Conservation (phyloP, 768 basidiomycete genomes). For the Galerina sulciceps region DNA sequence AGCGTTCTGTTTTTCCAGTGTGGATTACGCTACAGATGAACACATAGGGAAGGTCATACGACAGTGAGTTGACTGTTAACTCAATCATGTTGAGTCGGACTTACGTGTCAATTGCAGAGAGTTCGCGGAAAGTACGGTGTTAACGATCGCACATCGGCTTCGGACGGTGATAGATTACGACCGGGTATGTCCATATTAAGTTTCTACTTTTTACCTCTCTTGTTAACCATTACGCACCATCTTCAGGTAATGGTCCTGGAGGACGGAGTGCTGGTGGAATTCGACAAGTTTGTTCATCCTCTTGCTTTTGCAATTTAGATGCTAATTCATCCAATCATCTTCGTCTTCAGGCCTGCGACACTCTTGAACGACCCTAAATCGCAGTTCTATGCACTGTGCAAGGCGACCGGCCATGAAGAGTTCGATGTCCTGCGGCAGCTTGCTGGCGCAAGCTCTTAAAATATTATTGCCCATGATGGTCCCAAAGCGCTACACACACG, state of each 20-base stretch:
- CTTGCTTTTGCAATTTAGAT: neutral
- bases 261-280: slow-evolving; percentile 77
- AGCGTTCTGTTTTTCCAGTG: slow-evolving; percentile 38
- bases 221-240: neutral
- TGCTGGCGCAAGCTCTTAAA: neutral
- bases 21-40: slow-evolving; percentile 89
- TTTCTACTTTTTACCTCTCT: neutral
- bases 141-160: slow-evolving; percentile 82
- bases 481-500: too few relatives aligned
- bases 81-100: neutral
- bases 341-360: neutral
- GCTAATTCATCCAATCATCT: too few relatives aligned
- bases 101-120: slow-evolving; percentile 42
- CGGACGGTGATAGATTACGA: slow-evolving; percentile 86
- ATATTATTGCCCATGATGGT: too few relatives aligned
- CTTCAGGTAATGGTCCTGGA: slow-evolving; percentile 77
- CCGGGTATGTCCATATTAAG: slow-evolving; percentile 47
- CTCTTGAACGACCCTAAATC: neutral
- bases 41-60: slow-evolving; percentile 82
- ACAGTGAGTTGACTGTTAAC: slow-evolving; percentile 81
- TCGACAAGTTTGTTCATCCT: slow-evolving; percentile 48
- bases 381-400: neutral
- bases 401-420: neutral
- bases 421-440: neutral
- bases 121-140: slow-evolving; percentile 79